phyloP scores from a whole-genome alignment of 2,329 filamentous ascomycete species.

The Penicillium sp. region DNA sequence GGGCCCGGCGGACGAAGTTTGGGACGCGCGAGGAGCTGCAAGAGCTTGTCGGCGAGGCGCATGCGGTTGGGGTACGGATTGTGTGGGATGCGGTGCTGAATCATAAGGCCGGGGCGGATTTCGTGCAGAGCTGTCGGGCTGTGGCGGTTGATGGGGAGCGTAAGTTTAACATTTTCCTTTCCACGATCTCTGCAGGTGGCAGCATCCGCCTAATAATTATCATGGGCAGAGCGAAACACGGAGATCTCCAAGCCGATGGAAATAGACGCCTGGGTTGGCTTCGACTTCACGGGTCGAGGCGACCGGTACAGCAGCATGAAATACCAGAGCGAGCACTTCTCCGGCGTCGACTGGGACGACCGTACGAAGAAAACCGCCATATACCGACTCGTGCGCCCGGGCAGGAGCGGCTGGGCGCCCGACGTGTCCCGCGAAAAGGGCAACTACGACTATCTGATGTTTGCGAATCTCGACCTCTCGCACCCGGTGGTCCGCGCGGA shows the following conservation, averaged over 20 bases:
- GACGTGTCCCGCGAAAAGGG: slow-evolving; percentile 68
- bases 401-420: slow-evolving; percentile 65
- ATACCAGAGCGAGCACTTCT: slow-evolving; percentile 72
- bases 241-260: slow-evolving; percentile 6
- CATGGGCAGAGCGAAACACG: slow-evolving; percentile 13
- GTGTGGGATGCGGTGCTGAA: slow-evolving; percentile 75
- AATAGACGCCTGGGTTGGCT: slow-evolving; percentile 67
- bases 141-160: slow-evolving; percentile 65
- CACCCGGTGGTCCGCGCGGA: slow-evolving; percentile 68
- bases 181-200: too few relatives aligned
- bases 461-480: slow-evolving; percentile 70
- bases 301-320: slow-evolving; percentile 65
- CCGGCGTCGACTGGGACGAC: slow-evolving; percentile 69
- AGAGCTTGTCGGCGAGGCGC: slow-evolving; percentile 58
- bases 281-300: slow-evolving; percentile 66
- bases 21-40: slow-evolving; percentile 66
- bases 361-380: slow-evolving; percentile 62
- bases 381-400: slow-evolving; percentile 67
- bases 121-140: slow-evolving; percentile 64
- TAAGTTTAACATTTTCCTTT: slow-evolving; percentile 20
- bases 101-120: slow-evolving; percentile 72
- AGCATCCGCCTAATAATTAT: too few relatives aligned
- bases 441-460: slow-evolving; percentile 74
- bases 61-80: slow-evolving; percentile 59
- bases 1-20: slow-evolving; percentile 67